Evolutionary conservation across 73 alveolate species (phyloP).

Genomic region (Tetrahymena thermophila): DNA sequence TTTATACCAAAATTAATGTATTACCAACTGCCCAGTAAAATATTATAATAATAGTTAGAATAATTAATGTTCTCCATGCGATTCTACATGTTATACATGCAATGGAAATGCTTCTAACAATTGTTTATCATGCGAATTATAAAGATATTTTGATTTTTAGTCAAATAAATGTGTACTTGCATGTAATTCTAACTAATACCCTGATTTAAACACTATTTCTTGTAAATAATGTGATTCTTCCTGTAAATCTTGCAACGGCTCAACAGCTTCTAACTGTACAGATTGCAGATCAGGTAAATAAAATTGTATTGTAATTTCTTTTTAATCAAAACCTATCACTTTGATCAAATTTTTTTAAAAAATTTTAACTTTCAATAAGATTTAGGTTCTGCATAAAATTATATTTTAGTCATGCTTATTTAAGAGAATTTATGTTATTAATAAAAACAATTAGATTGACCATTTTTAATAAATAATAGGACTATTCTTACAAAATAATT

Average conservation of each 20-base stretch:
- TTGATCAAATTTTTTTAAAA: too few species aligned
- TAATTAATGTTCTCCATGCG: neutral
- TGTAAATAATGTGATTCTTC: neutral
- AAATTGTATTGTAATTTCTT: too few species aligned
- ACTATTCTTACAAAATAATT: neutral
- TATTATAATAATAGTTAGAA: too few species aligned
- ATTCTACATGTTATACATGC: neutral
- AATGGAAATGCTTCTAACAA: too few species aligned
- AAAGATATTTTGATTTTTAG: neutral
- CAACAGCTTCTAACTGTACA: neutral
- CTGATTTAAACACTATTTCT: neutral
- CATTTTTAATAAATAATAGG: too few species aligned
- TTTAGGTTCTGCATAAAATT: too few species aligned
- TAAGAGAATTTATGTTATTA: too few species aligned
- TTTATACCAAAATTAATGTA: neutral
- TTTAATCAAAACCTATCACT: too few species aligned
- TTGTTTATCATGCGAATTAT: neutral
- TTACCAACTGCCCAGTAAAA: neutral
- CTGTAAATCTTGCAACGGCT: neutral
- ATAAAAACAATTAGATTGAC: too few species aligned
- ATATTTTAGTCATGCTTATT: too few species aligned
- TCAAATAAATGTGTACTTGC: neutral
- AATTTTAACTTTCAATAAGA: too few species aligned
- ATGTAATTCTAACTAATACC: neutral
- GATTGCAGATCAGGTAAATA: neutral